Evolutionary conservation across 2,329 filamentous ascomycete genomes (phyloP), one percentile per base, ranked within the genome.

Genomic region (Cercospora brassicicola): DNA sequence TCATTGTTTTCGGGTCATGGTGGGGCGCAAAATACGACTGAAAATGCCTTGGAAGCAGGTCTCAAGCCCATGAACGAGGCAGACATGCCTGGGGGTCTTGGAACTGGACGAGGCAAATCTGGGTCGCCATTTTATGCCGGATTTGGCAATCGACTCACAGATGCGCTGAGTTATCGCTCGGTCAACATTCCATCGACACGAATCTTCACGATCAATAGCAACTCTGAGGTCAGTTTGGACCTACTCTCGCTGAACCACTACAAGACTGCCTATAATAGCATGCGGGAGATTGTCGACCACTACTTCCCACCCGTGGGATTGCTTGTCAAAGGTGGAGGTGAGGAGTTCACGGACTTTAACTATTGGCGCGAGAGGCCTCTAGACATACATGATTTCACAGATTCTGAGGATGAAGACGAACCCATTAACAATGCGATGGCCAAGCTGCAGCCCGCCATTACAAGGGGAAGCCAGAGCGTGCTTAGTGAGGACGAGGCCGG

Each of bases 131-230:
- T 99, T 77, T 98, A 97, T 76, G 96, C 96, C 10, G 95, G 95
- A 0, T 99, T 98, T 76, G 95, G 96, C 67, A 99, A 99, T 79
- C 89, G 95, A 65, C 86, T 99, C 66, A 99, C 96, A 0, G 96
- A 99, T 78, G 95, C 96, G 64, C 88, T 99, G 67, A 96, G 92
- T 62, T 99, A 99, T 79, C 91, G 95, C 68, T 95, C 92, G 4
- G 95, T 99, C 64, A 96, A 97, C 78, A 97, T 99, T 48, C 95
- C 95, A 0, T 90, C 91, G 62, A 96, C 91, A 26, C 88, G 95
- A 63, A 99, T 99, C 74, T 99, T 99, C 80, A 97, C 95, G 15
- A 99, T 99, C 84, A 99, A 99, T 80, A 95, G 92, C 64, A 96
- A 98, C 77, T 94, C 94, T 0, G 95, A 99, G 79, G 94, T 99